Evolutionary conservation across 2,329 filamentous ascomycete genomes (phyloP).

Genomic region (Aspergillus clavatus): DNA sequence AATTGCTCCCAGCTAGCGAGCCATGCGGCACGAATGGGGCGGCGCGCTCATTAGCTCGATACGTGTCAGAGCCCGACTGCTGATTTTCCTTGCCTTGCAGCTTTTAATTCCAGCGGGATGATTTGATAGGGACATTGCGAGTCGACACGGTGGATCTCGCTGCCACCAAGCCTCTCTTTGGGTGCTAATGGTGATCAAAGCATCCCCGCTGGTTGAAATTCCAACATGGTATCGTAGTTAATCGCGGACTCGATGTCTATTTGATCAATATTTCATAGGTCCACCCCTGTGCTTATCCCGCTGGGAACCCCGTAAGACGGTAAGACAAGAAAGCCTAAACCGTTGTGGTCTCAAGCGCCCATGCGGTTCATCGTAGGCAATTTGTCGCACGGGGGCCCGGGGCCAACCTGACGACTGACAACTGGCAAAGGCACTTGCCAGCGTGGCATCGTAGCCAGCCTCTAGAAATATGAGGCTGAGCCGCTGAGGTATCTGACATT

Average conservation of each 20-base stretch:
- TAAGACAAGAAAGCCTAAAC: slow-evolving; percentile 8
- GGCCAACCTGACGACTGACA: slow-evolving; percentile 19
- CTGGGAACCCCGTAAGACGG: slow-evolving; percentile 5
- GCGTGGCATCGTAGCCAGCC: slow-evolving; percentile 20
- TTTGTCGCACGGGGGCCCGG: slow-evolving; percentile 14
- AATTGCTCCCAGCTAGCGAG: background rate
- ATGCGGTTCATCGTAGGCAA: slow-evolving; percentile 18
- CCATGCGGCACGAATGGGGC: background rate
- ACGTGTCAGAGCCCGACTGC: slow-evolving; percentile 30
- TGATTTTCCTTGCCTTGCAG: slow-evolving; percentile 25
- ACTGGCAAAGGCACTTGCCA: slow-evolving; percentile 24
- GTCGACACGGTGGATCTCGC: slow-evolving; percentile 18
- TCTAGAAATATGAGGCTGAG: background rate
- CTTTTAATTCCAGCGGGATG: slow-evolving; percentile 18
- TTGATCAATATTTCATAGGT: slow-evolving; percentile 1
- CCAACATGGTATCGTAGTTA: background rate
- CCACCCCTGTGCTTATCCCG: slow-evolving; percentile 10
- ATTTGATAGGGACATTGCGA: slow-evolving; percentile 16
- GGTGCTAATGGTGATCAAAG: slow-evolving; percentile 10
- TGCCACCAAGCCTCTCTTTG: slow-evolving; percentile 10
- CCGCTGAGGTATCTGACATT: background rate
- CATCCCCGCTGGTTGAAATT: background rate
- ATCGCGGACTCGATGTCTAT: background rate
- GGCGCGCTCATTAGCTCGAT: slow-evolving; percentile 13
- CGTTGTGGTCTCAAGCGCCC: slow-evolving; percentile 11